Conservation (phyloP, 345 rosid species). For the Gossypium thurberi region DNA sequence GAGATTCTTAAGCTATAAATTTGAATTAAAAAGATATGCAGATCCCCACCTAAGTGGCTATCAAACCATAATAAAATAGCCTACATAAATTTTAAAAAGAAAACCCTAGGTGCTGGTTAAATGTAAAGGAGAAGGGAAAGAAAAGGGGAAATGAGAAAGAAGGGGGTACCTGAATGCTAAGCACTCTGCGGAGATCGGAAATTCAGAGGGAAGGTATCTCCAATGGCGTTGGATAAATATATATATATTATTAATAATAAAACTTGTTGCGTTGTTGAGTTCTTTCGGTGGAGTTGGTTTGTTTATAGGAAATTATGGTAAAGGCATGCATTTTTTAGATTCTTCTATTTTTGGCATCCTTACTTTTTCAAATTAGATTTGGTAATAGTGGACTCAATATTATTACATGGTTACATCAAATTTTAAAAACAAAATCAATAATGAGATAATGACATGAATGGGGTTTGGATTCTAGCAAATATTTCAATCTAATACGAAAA, state of each 20-base stretch:
- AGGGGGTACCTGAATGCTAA: not conserved
- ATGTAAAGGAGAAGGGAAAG: not conserved
- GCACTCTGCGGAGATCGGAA: constrained; percentile 7
- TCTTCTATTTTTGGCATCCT: not conserved
- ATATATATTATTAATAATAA: not conserved
- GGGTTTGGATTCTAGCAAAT: too few species aligned
- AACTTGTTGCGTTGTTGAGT: not conserved
- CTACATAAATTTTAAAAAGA: not conserved
- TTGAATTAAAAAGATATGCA: not conserved
- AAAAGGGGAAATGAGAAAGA: not conserved
- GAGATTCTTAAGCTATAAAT: not conserved
- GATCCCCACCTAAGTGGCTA: not conserved
- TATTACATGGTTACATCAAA: too few species aligned
- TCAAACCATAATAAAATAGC: not conserved
- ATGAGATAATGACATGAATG: too few species aligned
- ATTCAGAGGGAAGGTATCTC: not conserved
- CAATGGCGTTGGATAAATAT: not conserved
- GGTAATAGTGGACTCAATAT: too few species aligned
- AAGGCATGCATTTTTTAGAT: not conserved
- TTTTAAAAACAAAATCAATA: too few species aligned
- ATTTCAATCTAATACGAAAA: too few species aligned
- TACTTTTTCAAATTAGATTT: not conserved
- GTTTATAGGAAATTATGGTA: not conserved
- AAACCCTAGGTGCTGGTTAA: not conserved
- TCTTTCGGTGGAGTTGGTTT: constrained; percentile 5